Evolutionary conservation across 2,329 filamentous ascomycete genomes (phyloP).

Genomic region (Aspergillus aculeatus): DNA sequence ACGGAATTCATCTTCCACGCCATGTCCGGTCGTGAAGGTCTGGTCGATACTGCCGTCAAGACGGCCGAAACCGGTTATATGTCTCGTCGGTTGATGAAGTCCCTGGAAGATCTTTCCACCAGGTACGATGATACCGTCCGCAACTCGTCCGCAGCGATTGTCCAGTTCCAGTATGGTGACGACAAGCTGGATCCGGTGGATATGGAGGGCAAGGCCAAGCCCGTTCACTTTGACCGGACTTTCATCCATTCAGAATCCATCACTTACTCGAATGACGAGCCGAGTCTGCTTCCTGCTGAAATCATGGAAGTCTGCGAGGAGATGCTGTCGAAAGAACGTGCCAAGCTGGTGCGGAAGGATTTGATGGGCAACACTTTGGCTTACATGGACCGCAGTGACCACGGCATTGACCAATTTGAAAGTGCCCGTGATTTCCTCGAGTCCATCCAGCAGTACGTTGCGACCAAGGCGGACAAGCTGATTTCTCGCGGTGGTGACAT

Average conservation of each 20-base stretch:
- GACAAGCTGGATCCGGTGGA: slow-evolving; percentile 94
- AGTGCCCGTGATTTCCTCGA: slow-evolving; percentile 78
- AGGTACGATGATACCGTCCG: slow-evolving; percentile 94
- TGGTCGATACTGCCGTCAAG: slow-evolving; percentile 98
- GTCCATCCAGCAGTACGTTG: slow-evolving; percentile 72
- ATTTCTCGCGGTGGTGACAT: slow-evolving; percentile 38
- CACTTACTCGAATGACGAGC: slow-evolving; percentile 77
- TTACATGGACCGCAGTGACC: slow-evolving; percentile 69
- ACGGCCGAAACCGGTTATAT: slow-evolving; percentile 99
- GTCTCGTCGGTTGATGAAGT: slow-evolving; percentile 98
- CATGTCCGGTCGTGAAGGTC: slow-evolving; percentile 95
- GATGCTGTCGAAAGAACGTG: slow-evolving; percentile 66
- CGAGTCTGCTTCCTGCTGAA: slow-evolving; percentile 70
- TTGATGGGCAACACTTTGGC: slow-evolving; percentile 61
- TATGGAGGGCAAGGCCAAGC: slow-evolving; percentile 92
- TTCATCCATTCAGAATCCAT: slow-evolving; percentile 75
- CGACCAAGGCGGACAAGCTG: slow-evolving; percentile 61
- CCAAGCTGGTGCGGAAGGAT: slow-evolving; percentile 62
- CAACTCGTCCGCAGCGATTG: slow-evolving; percentile 81
- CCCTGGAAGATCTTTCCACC: slow-evolving; percentile 87
- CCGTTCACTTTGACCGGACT: slow-evolving; percentile 87
- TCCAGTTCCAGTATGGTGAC: slow-evolving; percentile 96
- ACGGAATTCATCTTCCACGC: slow-evolving; percentile 98
- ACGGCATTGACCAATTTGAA: slow-evolving; percentile 72
- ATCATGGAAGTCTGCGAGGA: slow-evolving; percentile 67